These are phyloP conservation scores for Apophysomyces ossiformis DNA, from an alignment of 371 early-diverging fungal genomes.

Conservation along the genomic window DNA sequence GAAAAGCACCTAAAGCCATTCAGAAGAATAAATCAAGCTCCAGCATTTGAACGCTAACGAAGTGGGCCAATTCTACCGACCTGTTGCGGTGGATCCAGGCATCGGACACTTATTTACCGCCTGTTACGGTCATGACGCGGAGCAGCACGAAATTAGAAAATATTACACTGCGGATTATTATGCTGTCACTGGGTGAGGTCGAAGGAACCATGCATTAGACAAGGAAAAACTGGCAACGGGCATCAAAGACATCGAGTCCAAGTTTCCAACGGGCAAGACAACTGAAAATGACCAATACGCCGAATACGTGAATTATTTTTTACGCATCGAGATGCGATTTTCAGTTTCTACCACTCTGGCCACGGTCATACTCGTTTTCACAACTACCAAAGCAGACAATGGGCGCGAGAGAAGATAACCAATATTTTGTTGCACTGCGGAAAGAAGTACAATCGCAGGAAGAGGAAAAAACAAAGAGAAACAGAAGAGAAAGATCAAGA, in stretches of 20 bases:
- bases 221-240: neutral
- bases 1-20: too few species aligned
- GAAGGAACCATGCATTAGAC: neutral
- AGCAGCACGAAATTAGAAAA: neutral
- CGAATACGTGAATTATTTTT: neutral
- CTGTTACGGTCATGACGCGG: neutral
- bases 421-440: neutral
- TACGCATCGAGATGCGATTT: neutral
- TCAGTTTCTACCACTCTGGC: too few species aligned
- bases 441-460: neutral
- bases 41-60: too few species aligned
- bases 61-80: too few species aligned
- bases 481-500: too few species aligned
- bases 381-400: too few species aligned
- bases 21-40: too few species aligned
- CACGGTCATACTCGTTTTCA: too few species aligned
- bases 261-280: neutral
- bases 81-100: neutral
- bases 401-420: neutral
- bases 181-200: neutral
- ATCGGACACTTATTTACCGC: neutral
- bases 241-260: neutral
- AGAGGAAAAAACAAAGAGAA: too few species aligned
- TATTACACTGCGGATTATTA: neutral
- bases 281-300: neutral